Percentiles rank a stretch among this genome's conserved stretches.
Evolutionary conservation across 345 rosid species (phyloP).

Genomic region (Eutrema heterophyllum): DNA sequence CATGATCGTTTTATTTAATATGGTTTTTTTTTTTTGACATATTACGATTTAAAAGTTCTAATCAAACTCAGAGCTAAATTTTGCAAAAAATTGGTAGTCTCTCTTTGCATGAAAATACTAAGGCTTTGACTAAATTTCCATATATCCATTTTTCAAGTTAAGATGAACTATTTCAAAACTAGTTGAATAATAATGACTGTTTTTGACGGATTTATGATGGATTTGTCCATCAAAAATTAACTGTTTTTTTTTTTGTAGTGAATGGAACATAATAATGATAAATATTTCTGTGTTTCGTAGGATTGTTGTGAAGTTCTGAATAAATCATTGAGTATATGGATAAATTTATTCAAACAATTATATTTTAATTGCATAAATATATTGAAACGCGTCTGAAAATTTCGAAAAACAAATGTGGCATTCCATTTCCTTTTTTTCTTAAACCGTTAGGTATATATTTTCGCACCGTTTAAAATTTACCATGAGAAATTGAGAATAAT

Average conservation of each 20-base stretch:
- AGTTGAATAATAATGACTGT: background rate
- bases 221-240: too few relatives aligned
- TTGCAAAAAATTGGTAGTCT: background rate
- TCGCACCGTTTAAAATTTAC: background rate
- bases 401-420: background rate
- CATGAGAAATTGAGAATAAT: background rate
- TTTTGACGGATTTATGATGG: too few relatives aligned
- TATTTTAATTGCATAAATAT: background rate
- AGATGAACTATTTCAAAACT: background rate
- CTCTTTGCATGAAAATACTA: constrained; percentile 2
- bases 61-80: background rate
- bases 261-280: background rate
- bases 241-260: too few relatives aligned
- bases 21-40: background rate
- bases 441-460: too few relatives aligned
- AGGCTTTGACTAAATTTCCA: background rate
- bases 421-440: background rate
- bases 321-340: background rate
- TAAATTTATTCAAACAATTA: background rate
- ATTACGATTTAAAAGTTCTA: background rate
- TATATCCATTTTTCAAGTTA: background rate
- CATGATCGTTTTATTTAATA: background rate
- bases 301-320: background rate
- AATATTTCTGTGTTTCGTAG: background rate
- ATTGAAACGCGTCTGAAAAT: background rate